Base-by-base conservation (phyloP, 371 early-diverging fungal genomes). In the Mucor piriformis region DNA sequence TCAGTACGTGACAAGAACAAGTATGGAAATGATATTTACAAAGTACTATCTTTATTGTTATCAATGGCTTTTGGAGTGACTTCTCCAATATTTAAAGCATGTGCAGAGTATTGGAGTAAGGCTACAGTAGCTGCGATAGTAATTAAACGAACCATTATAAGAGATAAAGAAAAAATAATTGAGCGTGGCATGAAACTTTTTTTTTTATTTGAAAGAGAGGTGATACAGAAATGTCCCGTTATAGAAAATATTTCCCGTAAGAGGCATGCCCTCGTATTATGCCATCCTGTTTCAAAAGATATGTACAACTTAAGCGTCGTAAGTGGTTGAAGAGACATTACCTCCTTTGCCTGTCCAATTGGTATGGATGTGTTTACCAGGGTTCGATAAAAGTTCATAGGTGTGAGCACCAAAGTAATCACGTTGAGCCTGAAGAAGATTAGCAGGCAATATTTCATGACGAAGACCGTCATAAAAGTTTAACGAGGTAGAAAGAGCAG, bases 321-420 rank as follows among this genome's bases (percentile, higher is more conserved):
- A 74, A 15, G 68, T 74, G 13, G 69, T 59, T 10, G 71, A 68
- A 50, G 84, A 80, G 48, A 91, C 89, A 53, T 87, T 86, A 67
- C 92, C 92, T 67, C 91, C 92, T 49, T 85, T 85, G 46, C 92
- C 90, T 55, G 92, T 92, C 98, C 97, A 97, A 92, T 97, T 97
- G 81, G 94, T 91, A 89, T 97, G 98, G 64, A 92, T 70, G 76
- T 77, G 90, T 34, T 61, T 76, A 63, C 92, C 95, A 25, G 92
- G 92, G 63, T 76, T 77, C 63, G 74, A 85, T 64, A 92, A 81
- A 35, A 85, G 82, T 75, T 95, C 92, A 82, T 92, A 95, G 48
- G 95, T 95, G 86, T 99, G 99, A 16, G 96, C 96, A 61, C 87
- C 99, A 84, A 99, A 99, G 90, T 93, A 97, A 76, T 99, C 99